phyloP scores from a whole-genome alignment of 2,329 filamentous ascomycete genomes.

The Exophiala alcalophila region DNA sequence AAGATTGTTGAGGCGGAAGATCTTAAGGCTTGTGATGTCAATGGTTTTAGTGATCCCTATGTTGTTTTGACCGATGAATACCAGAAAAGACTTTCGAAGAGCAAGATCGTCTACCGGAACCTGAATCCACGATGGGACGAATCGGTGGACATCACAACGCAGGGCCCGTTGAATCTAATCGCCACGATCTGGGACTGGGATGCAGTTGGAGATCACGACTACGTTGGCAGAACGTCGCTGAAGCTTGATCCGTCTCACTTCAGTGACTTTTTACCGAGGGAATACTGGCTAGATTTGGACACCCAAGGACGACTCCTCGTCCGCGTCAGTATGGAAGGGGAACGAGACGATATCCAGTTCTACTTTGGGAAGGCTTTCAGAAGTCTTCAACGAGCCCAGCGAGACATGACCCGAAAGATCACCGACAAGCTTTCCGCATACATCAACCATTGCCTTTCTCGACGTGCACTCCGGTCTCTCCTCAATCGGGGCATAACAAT shows the following conservation, averaged over 20 bases:
- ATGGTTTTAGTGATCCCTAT: conserved; percentile 91
- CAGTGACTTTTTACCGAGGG: conserved; percentile 87
- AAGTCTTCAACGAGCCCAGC: conserved; percentile 88
- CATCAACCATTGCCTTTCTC: conserved; percentile 84
- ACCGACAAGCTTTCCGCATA: conserved; percentile 97
- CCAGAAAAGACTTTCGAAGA: conserved; percentile 93
- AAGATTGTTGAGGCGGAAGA: conserved; percentile 98
- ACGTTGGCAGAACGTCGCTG: conserved; percentile 91
- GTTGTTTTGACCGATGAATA: conserved; percentile 97
- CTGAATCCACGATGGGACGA: conserved; percentile 97
- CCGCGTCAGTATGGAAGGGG: conserved; percentile 96
- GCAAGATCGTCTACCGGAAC: conserved; percentile 82
- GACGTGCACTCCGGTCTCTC: conserved; percentile 71
- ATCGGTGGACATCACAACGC: conserved; percentile 91
- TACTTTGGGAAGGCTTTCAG: conserved; percentile 97
- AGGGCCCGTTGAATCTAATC: conserved; percentile 87
- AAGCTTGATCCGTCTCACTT: conserved; percentile 99
- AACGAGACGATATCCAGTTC: conserved; percentile 97
- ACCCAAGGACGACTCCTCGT: conserved; percentile 87
- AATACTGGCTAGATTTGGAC: conserved; percentile 97
- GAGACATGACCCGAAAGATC: conserved; percentile 97
- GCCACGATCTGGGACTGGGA: conserved; percentile 99
- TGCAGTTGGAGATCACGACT: conserved; percentile 94
- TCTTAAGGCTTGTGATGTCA: conserved; percentile 95
- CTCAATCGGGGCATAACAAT: conserved; percentile 70